A percentile compares a stretch with the other conserved stretches of the same genome.
Evolutionary conservation across 371 early-diverging fungal species (phyloP).

Genomic region (Rhizomucor miehei): DNA sequence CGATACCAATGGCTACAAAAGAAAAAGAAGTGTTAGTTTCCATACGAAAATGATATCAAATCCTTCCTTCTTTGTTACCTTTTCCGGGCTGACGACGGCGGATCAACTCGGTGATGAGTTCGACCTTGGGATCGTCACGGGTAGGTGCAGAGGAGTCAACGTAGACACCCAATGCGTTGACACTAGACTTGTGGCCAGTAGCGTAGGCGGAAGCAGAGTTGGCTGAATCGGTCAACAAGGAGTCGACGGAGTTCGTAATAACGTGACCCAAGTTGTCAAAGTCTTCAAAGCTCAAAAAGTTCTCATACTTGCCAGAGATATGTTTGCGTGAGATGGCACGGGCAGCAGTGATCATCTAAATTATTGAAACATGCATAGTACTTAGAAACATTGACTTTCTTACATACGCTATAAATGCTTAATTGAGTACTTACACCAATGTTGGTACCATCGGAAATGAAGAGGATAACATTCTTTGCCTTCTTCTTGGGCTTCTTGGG

Average conservation of each 20-base stretch:
- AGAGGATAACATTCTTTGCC: slow-evolving; percentile 72
- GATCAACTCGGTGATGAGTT: slow-evolving; percentile 65
- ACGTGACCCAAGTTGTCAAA: slow-evolving; percentile 67
- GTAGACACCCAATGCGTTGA: slow-evolving; percentile 66
- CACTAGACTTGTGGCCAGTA: slow-evolving; percentile 65
- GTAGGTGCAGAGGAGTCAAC: slow-evolving; percentile 51
- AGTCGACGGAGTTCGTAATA: slow-evolving; percentile 69
- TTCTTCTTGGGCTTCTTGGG: slow-evolving; percentile 54
- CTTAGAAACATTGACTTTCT: background rate
- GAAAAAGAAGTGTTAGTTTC: background rate
- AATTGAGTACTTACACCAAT: slow-evolving; percentile 32
- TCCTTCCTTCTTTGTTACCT: slow-evolving; percentile 20
- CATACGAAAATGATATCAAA: background rate
- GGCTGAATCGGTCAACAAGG: slow-evolving; percentile 74
- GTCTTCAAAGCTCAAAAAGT: slow-evolving; percentile 60
- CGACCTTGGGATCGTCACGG: slow-evolving; percentile 64
- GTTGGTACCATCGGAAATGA: slow-evolving; percentile 76
- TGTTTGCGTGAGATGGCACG: slow-evolving; percentile 54
- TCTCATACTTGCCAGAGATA: slow-evolving; percentile 55
- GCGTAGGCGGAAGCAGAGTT: slow-evolving; percentile 73
- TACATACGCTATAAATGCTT: too few relatives aligned
- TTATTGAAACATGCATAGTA: background rate
- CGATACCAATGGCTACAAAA: slow-evolving; percentile 61
- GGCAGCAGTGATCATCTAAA: slow-evolving; percentile 60
- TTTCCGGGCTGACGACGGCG: slow-evolving; percentile 68